phyloP scores from a whole-genome alignment of 192 early-diverging fungal species.

The Globomyces pollinis-pini region DNA sequence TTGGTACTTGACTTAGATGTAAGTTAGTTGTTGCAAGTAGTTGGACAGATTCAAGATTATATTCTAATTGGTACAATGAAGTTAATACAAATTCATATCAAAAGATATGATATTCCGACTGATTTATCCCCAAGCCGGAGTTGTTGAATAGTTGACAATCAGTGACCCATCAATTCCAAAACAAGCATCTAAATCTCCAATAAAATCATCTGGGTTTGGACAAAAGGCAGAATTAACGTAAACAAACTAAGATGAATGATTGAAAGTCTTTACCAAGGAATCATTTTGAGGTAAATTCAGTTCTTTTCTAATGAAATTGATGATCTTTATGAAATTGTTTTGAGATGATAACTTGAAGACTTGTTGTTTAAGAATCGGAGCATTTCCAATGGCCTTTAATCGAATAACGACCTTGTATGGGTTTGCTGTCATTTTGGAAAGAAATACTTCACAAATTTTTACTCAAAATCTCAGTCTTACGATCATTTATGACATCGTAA shows the following conservation, averaged over 20 bases:
- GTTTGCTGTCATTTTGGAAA: no score
- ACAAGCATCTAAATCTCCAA: not conserved
- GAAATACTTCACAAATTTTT: no score
- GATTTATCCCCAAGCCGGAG: constrained; percentile 1
- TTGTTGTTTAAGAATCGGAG: constrained; percentile 8
- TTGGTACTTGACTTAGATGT: no score
- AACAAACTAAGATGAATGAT: not conserved
- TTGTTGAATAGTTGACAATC: not conserved
- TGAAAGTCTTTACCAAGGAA: no score
- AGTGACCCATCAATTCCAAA: constrained; percentile 3
- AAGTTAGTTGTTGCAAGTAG: not conserved
- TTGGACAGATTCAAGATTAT: not conserved
- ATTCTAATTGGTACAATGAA: not conserved
- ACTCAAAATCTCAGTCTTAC: no score
- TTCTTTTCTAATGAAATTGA: constrained; percentile 6
- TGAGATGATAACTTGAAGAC: constrained; percentile 3
- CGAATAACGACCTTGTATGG: constrained; percentile 5
- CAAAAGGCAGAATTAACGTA: constrained; percentile 1
- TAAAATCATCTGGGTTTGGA: not conserved
- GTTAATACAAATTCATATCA: not conserved
- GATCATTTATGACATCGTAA: no score
- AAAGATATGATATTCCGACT: no score
- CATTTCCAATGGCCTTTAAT: constrained; percentile 9
- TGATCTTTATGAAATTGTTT: not conserved
- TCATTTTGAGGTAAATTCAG: no score